A percentile compares a stretch with the other conserved stretches of the same genome.
Evolutionary conservation across 257 asterid species (phyloP).

Genomic region (Cordia subcordata): DNA sequence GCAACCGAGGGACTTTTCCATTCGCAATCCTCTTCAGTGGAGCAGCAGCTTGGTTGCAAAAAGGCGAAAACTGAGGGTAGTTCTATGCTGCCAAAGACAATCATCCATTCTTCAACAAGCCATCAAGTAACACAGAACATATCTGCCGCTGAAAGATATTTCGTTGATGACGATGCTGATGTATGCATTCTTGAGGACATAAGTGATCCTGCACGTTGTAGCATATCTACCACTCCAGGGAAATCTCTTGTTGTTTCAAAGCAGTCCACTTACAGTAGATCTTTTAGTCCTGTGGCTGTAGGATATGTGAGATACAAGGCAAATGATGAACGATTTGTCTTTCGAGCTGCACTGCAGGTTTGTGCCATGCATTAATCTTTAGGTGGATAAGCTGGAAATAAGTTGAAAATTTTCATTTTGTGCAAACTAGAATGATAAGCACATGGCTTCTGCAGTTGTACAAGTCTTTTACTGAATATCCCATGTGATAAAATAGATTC

Average conservation of each 20-base stretch:
- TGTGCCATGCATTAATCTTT: not conserved
- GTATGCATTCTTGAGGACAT: constrained; percentile 66
- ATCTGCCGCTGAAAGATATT: constrained; percentile 21
- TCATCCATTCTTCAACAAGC: constrained; percentile 20
- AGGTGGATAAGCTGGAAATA: not conserved
- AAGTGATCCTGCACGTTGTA: constrained; percentile 51
- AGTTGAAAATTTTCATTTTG: not conserved
- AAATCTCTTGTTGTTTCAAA: constrained; percentile 30
- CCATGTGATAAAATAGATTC: too few relatives aligned
- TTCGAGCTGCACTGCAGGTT: constrained; percentile 79
- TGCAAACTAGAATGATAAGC: not conserved
- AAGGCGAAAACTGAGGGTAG: constrained; percentile 26
- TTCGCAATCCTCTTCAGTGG: constrained; percentile 23
- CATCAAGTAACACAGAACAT: constrained; percentile 37
- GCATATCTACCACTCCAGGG: constrained; percentile 27
- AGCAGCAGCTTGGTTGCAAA: constrained; percentile 16
- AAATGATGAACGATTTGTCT: constrained; percentile 60
- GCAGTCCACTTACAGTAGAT: constrained; percentile 28
- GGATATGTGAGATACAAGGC: constrained; percentile 46
- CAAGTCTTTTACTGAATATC: not conserved
- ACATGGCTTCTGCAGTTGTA: not conserved
- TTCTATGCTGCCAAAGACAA: constrained; percentile 19
- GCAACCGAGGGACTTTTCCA: constrained; percentile 22
- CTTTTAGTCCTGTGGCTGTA: constrained; percentile 29
- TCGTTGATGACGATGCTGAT: constrained; percentile 55